Conservation (phyloP, 768 basidiomycete genomes). For the Solioccasus polychromus region DNA sequence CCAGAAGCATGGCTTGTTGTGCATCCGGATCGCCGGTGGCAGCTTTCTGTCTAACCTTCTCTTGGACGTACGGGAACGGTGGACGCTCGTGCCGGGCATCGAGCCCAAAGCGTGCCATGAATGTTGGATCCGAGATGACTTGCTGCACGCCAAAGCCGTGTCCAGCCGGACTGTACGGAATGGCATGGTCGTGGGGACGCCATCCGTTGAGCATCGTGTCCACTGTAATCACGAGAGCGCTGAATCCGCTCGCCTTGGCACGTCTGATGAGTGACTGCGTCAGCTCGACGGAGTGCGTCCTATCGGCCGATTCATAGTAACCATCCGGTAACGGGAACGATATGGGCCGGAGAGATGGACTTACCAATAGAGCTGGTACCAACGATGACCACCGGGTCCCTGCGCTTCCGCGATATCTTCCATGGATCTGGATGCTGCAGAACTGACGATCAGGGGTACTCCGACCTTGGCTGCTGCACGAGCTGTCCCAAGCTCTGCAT, state of each 20-base stretch:
- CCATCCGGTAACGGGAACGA: too few species aligned
- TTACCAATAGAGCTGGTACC: conserved; percentile 51
- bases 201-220: conserved; percentile 44
- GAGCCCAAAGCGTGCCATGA: conserved; percentile 38
- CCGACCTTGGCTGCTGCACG: conserved; percentile 44
- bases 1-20: conserved; percentile 29
- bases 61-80: conserved; percentile 36
- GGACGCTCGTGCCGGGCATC: conserved; percentile 28
- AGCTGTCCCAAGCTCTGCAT: conserved; percentile 44
- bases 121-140: conserved; percentile 45
- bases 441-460: conserved; percentile 36
- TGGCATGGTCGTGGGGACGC: conserved; percentile 42
- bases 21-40: conserved; percentile 32
- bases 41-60: conserved; percentile 22
- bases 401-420: conserved; percentile 49
- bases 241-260: conserved; percentile 41
- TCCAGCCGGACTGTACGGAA: conserved; percentile 35
- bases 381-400: conserved; percentile 39
- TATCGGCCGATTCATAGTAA: conserved; percentile 5
- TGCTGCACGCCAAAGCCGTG: conserved; percentile 40
- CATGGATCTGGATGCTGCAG: conserved; percentile 42
- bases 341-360: background rate
- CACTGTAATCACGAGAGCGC: conserved; percentile 44
- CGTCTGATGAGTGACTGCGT: conserved; percentile 42
- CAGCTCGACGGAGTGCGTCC: conserved; percentile 38